Base-by-base conservation (phyloP, 2,329 filamentous ascomycete species). In the Sporothrix curviconia region DNA sequence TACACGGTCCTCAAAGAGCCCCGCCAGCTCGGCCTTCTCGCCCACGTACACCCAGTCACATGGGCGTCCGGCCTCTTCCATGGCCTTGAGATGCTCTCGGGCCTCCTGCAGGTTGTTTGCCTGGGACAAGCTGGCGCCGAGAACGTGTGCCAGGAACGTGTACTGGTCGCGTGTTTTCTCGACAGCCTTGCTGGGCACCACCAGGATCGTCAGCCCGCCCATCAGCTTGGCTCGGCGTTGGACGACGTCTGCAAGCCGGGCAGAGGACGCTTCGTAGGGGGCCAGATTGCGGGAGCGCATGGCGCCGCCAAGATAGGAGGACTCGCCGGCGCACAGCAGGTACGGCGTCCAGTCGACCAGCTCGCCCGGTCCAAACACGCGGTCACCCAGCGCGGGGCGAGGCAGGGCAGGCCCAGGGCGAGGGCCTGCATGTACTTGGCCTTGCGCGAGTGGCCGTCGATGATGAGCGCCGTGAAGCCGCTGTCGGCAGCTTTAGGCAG, bases 361-460 rank as follows among this genome's bases (percentile, higher is more conserved):
- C 7, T 72, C 68, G 6, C 77, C 75, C 82, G 81, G 1, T 77
- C 70, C 3, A 92, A 70, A 61, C 89, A 96, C 51, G 87, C 81
- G 25, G 82, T 78, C 49, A 95, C 76, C 92, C 94, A 99, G 56
- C 86, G 85, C 6, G 84, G 81, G 6, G 90, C 87, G 1, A 99
- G 77, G 66, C 92, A 96, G 0, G 94, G 94, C 0, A 99, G 73
- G 1, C 90, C 90, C 0, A 99, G 80, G 0, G 94, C 92, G 2
- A 99, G 80, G 0, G 94, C 94, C 72, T 97, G 92, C 78, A 97
- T 89, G 70, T 94, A 96, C 69, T 97, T 99, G 51, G 85, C 82
- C 61, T 90, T 91, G 47, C 92, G 84, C 7, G 89, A 94, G 69
- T 96, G 88, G 4, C 83, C 82, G 66, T 97, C 90, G 0, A 92